Evolutionary conservation across 345 rosid genomes (phyloP).

Genomic region (Salix purpurea): DNA sequence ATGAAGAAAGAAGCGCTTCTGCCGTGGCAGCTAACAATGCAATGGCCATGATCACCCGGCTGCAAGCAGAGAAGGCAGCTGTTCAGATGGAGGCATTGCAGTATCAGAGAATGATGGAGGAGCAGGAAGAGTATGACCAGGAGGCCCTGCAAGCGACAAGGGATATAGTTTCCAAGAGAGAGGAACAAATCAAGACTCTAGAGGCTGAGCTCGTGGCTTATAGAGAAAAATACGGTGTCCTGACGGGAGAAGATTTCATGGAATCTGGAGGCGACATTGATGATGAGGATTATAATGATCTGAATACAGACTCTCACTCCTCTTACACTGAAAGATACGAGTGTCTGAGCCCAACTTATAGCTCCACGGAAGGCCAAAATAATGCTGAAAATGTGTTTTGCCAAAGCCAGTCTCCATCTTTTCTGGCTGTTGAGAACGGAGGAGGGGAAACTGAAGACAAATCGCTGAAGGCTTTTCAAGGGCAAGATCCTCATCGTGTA

Average conservation of each 20-base stretch:
- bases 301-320: conserved; percentile 12
- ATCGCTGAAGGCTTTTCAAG: not conserved
- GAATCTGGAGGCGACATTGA: conserved; percentile 20
- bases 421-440: not conserved
- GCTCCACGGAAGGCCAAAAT: conserved; percentile 17
- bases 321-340: conserved; percentile 24
- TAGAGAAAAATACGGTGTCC: conserved; percentile 48
- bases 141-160: conserved; percentile 68
- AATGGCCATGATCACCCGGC: conserved; percentile 88
- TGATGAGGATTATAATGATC: conserved; percentile 25
- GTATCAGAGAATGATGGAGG: conserved; percentile 98
- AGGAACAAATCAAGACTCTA: conserved; percentile 52
- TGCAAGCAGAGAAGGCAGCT: conserved; percentile 85
- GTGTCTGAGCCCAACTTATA: conserved; percentile 9
- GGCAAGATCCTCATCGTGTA: conserved; percentile 14
- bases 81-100: conserved; percentile 97
- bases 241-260: conserved; percentile 34
- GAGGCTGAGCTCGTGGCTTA: conserved; percentile 68
- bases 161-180: conserved; percentile 48
- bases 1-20: conserved; percentile 86
- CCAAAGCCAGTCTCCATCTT: conserved; percentile 4
- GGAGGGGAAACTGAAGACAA: conserved; percentile 11
- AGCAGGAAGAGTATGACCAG: conserved; percentile 86
- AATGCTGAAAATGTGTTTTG: conserved; percentile 13
- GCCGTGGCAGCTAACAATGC: conserved; percentile 91